A percentile compares a stretch with the other conserved stretches of the same genome.
Evolutionary conservation across 2,329 filamentous ascomycete species (phyloP).

Genomic region (Fusarium sp.): DNA sequence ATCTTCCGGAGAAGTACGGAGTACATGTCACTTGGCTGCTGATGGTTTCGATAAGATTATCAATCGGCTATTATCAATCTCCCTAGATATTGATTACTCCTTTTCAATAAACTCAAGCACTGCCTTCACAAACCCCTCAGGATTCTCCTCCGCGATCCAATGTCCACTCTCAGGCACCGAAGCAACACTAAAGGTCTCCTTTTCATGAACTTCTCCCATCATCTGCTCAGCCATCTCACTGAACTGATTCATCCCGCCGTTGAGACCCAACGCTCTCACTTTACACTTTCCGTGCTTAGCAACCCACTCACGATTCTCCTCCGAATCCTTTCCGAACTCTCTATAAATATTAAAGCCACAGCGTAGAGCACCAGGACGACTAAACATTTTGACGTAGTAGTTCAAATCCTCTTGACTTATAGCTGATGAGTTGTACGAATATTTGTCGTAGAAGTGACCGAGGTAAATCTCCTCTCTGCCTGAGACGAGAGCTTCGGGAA

Average conservation of each 20-base stretch:
- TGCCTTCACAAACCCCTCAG: slow-evolving; percentile 6
- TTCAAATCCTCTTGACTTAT: slow-evolving; percentile 13
- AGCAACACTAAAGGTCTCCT: slow-evolving; percentile 9
- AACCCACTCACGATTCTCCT: slow-evolving; percentile 31
- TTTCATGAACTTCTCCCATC: slow-evolving; percentile 20
- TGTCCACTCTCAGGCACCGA: slow-evolving; percentile 21
- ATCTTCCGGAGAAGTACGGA: neutral
- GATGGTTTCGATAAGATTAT: slow-evolving; percentile 42
- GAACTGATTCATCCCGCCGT: slow-evolving; percentile 15
- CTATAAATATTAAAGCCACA: slow-evolving; percentile 9
- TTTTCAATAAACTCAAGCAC: slow-evolving; percentile 22
- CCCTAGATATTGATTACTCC: neutral
- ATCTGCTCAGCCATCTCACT: slow-evolving; percentile 23
- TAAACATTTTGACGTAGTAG: slow-evolving; percentile 8
- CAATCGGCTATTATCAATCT: neutral
- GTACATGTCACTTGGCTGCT: neutral
- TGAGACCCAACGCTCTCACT: slow-evolving; percentile 16
- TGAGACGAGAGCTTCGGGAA: slow-evolving; percentile 18
- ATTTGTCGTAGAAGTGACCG: slow-evolving; percentile 25
- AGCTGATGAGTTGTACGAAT: slow-evolving; percentile 18
- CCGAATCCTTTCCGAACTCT: slow-evolving; percentile 10
- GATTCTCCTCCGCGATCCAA: slow-evolving; percentile 28
- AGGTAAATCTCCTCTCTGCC: slow-evolving; percentile 21
- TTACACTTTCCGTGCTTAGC: slow-evolving; percentile 22
- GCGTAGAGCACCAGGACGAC: slow-evolving; percentile 1